These are phyloP conservation scores for Xanthoconium separans DNA, from an alignment of 1,284 basidiomycete species.

Conservation along the genomic window DNA sequence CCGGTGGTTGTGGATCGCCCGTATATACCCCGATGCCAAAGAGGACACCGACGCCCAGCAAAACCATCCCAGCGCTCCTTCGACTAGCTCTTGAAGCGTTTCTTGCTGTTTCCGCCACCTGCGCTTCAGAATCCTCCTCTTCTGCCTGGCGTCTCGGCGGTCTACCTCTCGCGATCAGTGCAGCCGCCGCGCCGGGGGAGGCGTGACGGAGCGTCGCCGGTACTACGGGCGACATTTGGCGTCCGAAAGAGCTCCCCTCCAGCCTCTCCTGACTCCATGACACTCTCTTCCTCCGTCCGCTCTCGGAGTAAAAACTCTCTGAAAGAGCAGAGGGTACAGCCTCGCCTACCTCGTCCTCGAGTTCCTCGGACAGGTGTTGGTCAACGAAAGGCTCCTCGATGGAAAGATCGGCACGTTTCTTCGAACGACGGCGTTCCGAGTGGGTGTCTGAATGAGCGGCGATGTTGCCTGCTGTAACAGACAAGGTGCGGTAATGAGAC, in stretches of 20 bases:
- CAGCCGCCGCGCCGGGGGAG: constrained; percentile 12
- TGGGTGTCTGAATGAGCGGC: constrained; percentile 59
- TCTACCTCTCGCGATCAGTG: constrained; percentile 43
- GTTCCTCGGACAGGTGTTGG: constrained; percentile 30
- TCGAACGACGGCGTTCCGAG: constrained; percentile 25
- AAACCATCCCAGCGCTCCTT: constrained; percentile 68
- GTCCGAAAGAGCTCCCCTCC: constrained; percentile 41
- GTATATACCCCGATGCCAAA: constrained; percentile 60
- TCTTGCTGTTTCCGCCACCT: constrained; percentile 30
- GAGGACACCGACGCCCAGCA: constrained; percentile 67
- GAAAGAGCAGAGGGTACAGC: constrained; percentile 52
- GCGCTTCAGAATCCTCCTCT: constrained; percentile 19
- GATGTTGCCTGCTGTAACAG: constrained; percentile 64
- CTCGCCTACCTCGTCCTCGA: constrained; percentile 52
- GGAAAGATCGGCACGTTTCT: constrained; percentile 18
- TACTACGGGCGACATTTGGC: constrained; percentile 24
- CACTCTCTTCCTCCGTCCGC: constrained; percentile 53
- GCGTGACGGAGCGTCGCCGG: constrained; percentile 36
- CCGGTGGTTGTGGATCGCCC: constrained; percentile 29
- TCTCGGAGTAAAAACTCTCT: constrained; percentile 73
- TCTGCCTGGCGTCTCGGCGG: constrained; percentile 40
- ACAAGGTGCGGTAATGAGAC: constrained; percentile 66
- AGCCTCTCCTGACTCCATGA: constrained; percentile 66
- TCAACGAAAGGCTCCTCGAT: constrained; percentile 18
- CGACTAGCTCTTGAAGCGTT: constrained; percentile 59